Evolutionary conservation across 2,329 filamentous ascomycete genomes (phyloP).

Genomic region (Cladosporium sp.): DNA sequence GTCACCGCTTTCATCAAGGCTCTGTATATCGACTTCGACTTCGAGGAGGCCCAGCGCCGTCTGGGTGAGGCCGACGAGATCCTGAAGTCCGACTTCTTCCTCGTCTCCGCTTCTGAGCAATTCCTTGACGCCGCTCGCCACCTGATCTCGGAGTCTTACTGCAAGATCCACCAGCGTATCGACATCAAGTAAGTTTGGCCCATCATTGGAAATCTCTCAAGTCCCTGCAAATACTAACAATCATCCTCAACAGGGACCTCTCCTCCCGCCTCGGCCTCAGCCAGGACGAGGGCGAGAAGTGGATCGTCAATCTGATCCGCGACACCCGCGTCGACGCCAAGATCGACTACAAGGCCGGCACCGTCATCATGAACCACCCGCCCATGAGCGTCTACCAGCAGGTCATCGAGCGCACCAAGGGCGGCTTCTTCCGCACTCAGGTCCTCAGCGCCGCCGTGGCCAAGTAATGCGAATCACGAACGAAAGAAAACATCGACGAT

Average conservation of each 20-base stretch:
- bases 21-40: conserved; percentile 93
- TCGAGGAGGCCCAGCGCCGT: conserved; percentile 90
- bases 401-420: conserved; percentile 98
- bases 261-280: conserved; percentile 85
- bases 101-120: conserved; percentile 71
- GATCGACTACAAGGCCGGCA: conserved; percentile 98
- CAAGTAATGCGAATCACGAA: conserved; percentile 29
- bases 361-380: conserved; percentile 98
- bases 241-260: conserved; percentile 56
- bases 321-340: conserved; percentile 97
- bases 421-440: conserved; percentile 96
- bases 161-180: conserved; percentile 98
- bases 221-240: conserved; percentile 16
- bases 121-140: conserved; percentile 94
- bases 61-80: conserved; percentile 85
- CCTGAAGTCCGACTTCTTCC: conserved; percentile 90
- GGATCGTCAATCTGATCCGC: conserved; percentile 98
- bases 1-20: conserved; percentile 95
- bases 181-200: conserved; percentile 68
- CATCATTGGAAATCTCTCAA: not conserved
- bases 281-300: conserved; percentile 97
- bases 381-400: conserved; percentile 98
- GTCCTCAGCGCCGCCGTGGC: conserved; percentile 63
- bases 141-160: conserved; percentile 97
- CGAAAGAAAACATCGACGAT: not conserved